Evolutionary conservation across 2,329 filamentous ascomycete species (phyloP), one percentile per base, ranked within the genome.

Genomic region (Venturiaceae sp.): DNA sequence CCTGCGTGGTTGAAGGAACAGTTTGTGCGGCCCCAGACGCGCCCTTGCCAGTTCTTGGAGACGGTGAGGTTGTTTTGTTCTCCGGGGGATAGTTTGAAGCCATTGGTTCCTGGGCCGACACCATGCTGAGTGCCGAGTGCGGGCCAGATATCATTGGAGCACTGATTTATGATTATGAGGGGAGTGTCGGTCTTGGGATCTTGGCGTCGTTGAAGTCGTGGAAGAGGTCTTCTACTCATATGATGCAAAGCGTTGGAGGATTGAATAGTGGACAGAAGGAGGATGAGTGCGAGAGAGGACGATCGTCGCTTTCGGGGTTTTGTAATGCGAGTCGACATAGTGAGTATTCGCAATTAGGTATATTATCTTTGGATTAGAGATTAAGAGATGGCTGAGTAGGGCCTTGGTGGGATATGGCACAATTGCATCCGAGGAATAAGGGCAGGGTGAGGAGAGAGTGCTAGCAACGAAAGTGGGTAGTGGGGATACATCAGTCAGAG

Each of bases 21-120:
- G 68, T 94, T 94, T 19, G 89, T 92, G 57, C 90, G 79, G 13
- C 85, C 90, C 90, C 89, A 94, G 30, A 94, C 77, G 57, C 90
- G 82, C 9, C 90, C 90, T 68, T 88, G 85, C 90, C 89, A 95
- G 64, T 90, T 83, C 54, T 80, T 75, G 11, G 84, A 82, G 26
- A 94, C 87, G 57, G 79, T 83, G 61, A 91, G 74, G 44, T 80
- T 79, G 61, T 72, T 81, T 57, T 79, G 83, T 34, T 79, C 74
- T 47, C 85, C 83, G 3, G 82, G 69, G 1, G 71, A 67, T 36
- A 92, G 78, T 66, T 83, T 79, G 67, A 92, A 94, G 8, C 88
- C 90, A 21, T 82, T 83, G 11, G 76, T 78, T 2, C 78, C 77
- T 6, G 88, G 87, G 0, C 85, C 85, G 14, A 80, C 81, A 23